Evolutionary conservation across 2,329 filamentous ascomycete species (phyloP), one percentile per base, ranked within the genome.

Genomic region (Chalara sp.): DNA sequence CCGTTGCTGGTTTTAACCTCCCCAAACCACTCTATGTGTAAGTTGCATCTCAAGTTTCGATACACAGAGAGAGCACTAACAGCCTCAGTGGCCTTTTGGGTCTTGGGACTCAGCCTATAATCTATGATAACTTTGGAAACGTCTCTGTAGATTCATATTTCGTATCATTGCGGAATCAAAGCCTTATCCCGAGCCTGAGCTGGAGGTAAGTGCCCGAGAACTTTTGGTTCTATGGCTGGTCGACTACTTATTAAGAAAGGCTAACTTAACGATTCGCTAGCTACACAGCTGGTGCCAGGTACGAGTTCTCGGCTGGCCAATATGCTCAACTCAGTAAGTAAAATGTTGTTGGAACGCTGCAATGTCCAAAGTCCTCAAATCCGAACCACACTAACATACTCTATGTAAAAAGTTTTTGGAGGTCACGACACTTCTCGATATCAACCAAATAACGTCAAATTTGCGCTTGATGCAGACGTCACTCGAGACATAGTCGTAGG

Each of bases 241-340:
- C 2, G 21, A 21, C 21, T 21, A 21, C 21, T 21, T 21, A 21
- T 21, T 21, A 21, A 21, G 2, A 21, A 21, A 21, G 21, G 21
- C 21, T 21, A 21, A 21, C 21, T 2, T 21, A 21, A 21, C 21
- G 21, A 21, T 21, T 21, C 21, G 3, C 21, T 21, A 21, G 68
- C 48, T 89, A 84, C 64, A 89, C 86, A 5, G 85, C 86, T 35
- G 86, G 86, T 10, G 84, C 83, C 21, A 76, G 77, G 53, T 89
- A 89, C 61, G 66, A 49, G 12, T 31, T 54, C 13, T 53, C 56
- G 43, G 51, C 43, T 64, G 66, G 66, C 5, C 60, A 58, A 32
- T 69, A 68, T 49, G 67, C 66, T 4, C 68, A 71, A 42, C 54
- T 72, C 6, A 67, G 21, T 21, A 21, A 21, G 21, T 21, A 21